These are phyloP conservation scores for Apiospora marii DNA, from an alignment of 2,329 filamentous ascomycete species.

Conservation along the genomic window DNA sequence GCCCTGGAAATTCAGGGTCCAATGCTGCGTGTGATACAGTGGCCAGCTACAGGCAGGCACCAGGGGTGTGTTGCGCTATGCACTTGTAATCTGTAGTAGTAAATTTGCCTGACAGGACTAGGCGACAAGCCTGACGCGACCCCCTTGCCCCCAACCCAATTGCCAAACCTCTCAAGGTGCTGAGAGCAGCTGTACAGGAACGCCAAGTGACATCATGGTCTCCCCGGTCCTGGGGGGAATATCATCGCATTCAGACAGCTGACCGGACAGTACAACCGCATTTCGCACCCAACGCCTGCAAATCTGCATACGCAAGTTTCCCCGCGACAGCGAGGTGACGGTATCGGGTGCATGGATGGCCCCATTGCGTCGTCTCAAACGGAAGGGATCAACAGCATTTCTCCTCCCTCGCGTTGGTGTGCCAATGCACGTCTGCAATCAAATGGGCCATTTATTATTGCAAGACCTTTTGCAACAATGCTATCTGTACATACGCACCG, in stretches of 20 bases:
- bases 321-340: background rate
- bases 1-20: background rate
- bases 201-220: constrained; percentile 3
- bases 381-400: background rate
- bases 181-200: background rate
- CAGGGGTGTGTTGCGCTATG: background rate
- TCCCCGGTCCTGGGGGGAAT: background rate
- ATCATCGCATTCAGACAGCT: constrained; percentile 9
- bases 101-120: background rate
- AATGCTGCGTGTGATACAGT: background rate
- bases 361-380: background rate
- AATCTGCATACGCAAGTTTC: constrained; percentile 8
- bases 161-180: background rate
- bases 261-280: background rate
- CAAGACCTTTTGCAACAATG: background rate
- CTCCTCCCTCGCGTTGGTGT: background rate
- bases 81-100: too few species aligned
- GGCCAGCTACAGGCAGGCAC: background rate
- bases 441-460: background rate
- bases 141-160: background rate
- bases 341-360: background rate
- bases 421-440: background rate
- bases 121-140: background rate
- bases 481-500: background rate
- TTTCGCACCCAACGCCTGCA: background rate